Percentiles rank a stretch among this genome's conserved stretches.
phyloP scores from a whole-genome alignment of 805 yeast species.

The Wickerhamiella alocasiicola region DNA sequence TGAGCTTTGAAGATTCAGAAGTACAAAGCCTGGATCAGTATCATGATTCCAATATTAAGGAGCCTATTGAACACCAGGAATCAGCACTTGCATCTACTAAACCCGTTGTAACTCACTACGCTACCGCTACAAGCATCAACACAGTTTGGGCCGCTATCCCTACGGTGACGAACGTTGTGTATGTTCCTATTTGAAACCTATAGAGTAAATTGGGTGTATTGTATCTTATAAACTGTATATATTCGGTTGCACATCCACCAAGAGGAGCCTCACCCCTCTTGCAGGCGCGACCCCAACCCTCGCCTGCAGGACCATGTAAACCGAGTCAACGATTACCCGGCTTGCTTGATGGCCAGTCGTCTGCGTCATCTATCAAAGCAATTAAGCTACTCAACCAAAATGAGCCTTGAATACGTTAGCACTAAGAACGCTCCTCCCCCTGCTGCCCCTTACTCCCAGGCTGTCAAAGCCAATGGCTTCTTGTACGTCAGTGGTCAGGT shows the following conservation, averaged over 20 bases:
- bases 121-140: not conserved
- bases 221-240: too few species aligned
- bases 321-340: conserved; percentile 4
- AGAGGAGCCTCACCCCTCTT: too few species aligned
- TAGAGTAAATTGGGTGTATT: too few species aligned
- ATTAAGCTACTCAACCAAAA: conserved; percentile 7
- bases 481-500: conserved; percentile 92
- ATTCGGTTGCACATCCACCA: too few species aligned
- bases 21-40: too few species aligned
- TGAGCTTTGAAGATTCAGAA: too few species aligned
- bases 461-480: conserved; percentile 78
- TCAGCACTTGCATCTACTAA: too few species aligned
- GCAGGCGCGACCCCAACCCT: too few species aligned
- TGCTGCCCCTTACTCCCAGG: conserved; percentile 94
- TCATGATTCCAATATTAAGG: too few species aligned
- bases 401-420: conserved; percentile 19
- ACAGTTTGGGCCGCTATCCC: conserved; percentile 2
- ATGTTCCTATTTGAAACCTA: not conserved
- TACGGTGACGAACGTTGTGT: not conserved
- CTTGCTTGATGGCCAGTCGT: conserved; percentile 3
- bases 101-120: not conserved
- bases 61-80: too few species aligned
- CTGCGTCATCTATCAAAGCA: conserved; percentile 9
- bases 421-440: conserved; percentile 84
- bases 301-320: not conserved